Base-by-base conservation (phyloP, 768 basidiomycete species). In the Gyrodon lividus region DNA sequence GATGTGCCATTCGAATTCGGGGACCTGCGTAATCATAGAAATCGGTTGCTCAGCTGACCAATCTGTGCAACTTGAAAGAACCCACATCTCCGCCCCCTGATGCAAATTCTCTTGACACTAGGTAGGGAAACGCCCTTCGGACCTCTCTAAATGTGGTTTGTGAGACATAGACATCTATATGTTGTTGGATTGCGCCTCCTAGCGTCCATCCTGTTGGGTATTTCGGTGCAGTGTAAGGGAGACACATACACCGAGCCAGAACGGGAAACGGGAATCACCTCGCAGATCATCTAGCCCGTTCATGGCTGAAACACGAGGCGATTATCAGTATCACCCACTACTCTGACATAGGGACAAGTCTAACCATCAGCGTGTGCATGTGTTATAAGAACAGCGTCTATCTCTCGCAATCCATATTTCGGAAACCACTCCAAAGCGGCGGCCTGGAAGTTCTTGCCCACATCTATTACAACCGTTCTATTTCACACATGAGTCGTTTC, bases 241-340 rank as follows among this genome's bases (percentile, higher is more conserved):
- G 51, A 55, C 44, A 45, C 35, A 34, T 39, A 19, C 38, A 41
- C 22, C 16, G 1, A 33, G 12, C 17, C 10, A 17, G 19, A 37
- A 16, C 16, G 0, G 37, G 14, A 50, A 54, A 31, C 12, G 24
- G 42, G 0, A 67, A 74, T 50, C 55, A 86, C 89, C 87, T 74
- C 92, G 77, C 33, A 95, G 72, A 67, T 96, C 93, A 70, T 96
- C 93, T 50, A 96, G 69, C 3, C 93, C 93, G 61, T 92, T 92
- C 74, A 92, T 90, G 6, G 93, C 92, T 77, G 37, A n/a, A 52
- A 46, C 28, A 50, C 38, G 16, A 46, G 34, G 41, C 39, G 8
- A 34, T 19, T 4, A 47, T 54, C 38, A 59, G 53, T n/a, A 34
- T 37, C 46, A 19, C n/a, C 23, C 22, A 3, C 28, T 34, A 24